Conservation (phyloP, 257 asterid genomes). For the Agastache rugosa region DNA sequence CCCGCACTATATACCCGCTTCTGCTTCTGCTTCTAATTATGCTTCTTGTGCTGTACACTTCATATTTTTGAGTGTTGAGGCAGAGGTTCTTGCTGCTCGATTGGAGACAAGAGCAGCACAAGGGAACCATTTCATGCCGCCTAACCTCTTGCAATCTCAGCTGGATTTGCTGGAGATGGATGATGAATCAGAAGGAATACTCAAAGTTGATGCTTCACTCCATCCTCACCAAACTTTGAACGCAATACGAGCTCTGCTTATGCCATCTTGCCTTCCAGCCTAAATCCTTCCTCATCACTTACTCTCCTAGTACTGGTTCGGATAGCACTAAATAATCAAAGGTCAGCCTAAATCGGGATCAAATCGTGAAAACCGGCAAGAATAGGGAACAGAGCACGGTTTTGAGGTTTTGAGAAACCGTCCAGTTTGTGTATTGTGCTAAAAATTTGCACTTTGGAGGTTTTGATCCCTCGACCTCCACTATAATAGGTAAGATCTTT, state of each 20-base stretch:
- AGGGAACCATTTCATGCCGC: conserved; percentile 91
- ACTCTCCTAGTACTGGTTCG: no score
- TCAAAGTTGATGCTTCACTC: conserved; percentile 70
- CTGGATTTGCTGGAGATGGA: conserved; percentile 77
- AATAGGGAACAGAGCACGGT: no score
- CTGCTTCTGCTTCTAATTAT: conserved; percentile 10
- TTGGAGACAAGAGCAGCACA: conserved; percentile 63
- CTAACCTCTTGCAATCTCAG: conserved; percentile 78
- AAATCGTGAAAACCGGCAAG: no score
- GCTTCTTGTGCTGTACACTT: conserved; percentile 50
- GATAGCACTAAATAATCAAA: no score
- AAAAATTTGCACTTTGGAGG: no score
- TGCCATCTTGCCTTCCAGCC: neutral
- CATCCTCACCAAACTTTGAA: conserved; percentile 60
- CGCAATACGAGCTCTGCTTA: conserved; percentile 46
- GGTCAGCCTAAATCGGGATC: no score
- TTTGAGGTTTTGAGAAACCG: no score
- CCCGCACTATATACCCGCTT: conserved; percentile 48
- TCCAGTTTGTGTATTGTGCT: no score
- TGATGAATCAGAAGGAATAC: conserved; percentile 81
- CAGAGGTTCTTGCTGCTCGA: conserved; percentile 67
- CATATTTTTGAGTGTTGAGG: conserved; percentile 59
- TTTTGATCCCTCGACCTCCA: no score
- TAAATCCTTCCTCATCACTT: neutral
- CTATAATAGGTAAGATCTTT: no score